Percentiles rank a stretch among this genome's conserved stretches.
These are phyloP conservation scores for Penicillium desertorum DNA, from an alignment of 495 filamentous ascomycete species.

Conservation along the genomic window DNA sequence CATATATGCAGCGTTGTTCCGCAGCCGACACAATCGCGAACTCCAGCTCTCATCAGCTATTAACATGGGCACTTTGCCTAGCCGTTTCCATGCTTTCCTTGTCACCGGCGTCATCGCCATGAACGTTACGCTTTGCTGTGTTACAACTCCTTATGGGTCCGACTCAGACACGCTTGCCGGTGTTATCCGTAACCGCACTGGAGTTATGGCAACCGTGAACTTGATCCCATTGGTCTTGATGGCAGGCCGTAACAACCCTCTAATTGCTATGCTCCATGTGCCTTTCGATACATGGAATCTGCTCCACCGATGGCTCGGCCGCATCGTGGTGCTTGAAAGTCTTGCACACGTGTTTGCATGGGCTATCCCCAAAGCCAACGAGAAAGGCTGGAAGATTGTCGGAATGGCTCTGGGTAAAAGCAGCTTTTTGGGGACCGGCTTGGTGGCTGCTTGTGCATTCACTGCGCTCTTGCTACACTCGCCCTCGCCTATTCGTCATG, in stretches of 20 bases:
- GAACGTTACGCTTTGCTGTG: slow-evolving; percentile 76
- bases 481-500: slow-evolving; percentile 77
- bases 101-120: slow-evolving; percentile 68
- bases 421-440: slow-evolving; percentile 58
- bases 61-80: slow-evolving; percentile 83
- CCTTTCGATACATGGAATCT: slow-evolving; percentile 79
- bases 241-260: slow-evolving; percentile 67
- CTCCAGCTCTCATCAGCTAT: slow-evolving; percentile 73
- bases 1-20: slow-evolving; percentile 80
- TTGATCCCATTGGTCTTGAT: slow-evolving; percentile 72
- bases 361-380: slow-evolving; percentile 65
- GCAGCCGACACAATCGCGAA: slow-evolving; percentile 82
- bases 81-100: slow-evolving; percentile 74
- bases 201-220: slow-evolving; percentile 73
- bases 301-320: slow-evolving; percentile 75
- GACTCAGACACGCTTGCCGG: slow-evolving; percentile 46
- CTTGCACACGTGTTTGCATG: slow-evolving; percentile 63
- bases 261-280: slow-evolving; percentile 62
- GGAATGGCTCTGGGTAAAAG: slow-evolving; percentile 44
- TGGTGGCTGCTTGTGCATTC: slow-evolving; percentile 49
- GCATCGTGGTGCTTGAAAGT: slow-evolving; percentile 66
- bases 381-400: slow-evolving; percentile 62
- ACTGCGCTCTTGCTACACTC: slow-evolving; percentile 63
- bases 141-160: slow-evolving; percentile 60
- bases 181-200: slow-evolving; percentile 69